These are phyloP conservation scores for Camellia lanceoleosa DNA, from an alignment of 148 eudicot species.

Conservation along the genomic window DNA sequence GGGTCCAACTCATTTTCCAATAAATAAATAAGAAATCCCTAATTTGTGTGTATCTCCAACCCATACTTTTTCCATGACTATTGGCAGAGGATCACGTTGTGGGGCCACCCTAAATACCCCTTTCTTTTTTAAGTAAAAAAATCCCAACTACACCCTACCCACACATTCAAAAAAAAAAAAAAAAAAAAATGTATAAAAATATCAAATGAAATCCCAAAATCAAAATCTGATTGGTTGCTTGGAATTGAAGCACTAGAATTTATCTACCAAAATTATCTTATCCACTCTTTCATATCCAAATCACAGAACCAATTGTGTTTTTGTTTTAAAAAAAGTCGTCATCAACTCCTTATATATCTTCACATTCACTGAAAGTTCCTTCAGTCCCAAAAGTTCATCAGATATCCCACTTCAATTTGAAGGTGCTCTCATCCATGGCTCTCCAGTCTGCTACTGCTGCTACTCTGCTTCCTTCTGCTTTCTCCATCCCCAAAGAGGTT, in stretches of 20 bases:
- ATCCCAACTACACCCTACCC: not conserved
- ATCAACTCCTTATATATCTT: not conserved
- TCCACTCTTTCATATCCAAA: conserved; percentile 27
- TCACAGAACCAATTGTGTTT: conserved; percentile 6
- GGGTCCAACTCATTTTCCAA: too few species aligned
- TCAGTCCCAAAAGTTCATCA: not conserved
- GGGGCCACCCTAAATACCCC: not conserved
- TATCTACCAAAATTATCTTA: conserved; percentile 34
- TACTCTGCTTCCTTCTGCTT: conserved; percentile 53
- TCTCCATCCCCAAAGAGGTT: conserved; percentile 69
- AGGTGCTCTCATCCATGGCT: conserved; percentile 43
- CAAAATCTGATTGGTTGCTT: conserved; percentile 31
- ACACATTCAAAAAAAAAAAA: not conserved
- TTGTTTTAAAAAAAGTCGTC: not conserved
- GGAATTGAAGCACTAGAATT: conserved; percentile 19
- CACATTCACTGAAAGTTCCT: not conserved
- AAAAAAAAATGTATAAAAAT: not conserved
- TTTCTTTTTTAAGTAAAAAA: not conserved
- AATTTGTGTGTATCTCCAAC: too few species aligned
- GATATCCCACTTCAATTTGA: not conserved
- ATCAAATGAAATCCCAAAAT: conserved; percentile 33
- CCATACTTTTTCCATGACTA: conserved; percentile 13
- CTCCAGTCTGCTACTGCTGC: conserved; percentile 72
- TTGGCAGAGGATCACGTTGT: conserved; percentile 10
- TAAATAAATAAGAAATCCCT: not conserved